Evolutionary conservation across 768 basidiomycete genomes (phyloP).

Genomic region (Pleurotus citrinopileatus): DNA sequence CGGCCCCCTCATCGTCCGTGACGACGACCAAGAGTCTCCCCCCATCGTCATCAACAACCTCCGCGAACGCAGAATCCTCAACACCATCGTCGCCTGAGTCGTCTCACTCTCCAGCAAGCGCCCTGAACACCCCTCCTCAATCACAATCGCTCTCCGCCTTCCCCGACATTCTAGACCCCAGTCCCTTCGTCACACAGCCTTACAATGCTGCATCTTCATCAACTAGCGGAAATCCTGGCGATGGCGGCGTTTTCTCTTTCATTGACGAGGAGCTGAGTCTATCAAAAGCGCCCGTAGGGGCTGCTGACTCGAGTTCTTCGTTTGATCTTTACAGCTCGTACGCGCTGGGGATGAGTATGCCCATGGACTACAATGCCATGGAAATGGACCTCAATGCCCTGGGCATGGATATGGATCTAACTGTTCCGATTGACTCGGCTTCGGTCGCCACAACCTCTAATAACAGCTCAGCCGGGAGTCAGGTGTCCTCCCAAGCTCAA

Average conservation of each 20-base stretch:
- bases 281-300: slow-evolving; percentile 15
- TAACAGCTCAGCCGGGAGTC: slow-evolving; percentile 35
- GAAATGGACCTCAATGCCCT: slow-evolving; percentile 17
- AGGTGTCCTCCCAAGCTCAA: slow-evolving; percentile 75
- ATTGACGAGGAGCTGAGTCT: slow-evolving; percentile 1
- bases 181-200: slow-evolving; percentile 19
- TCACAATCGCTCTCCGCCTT: slow-evolving; percentile 28
- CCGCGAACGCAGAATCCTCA: slow-evolving; percentile 20
- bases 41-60: slow-evolving; percentile 34
- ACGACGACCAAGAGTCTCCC: slow-evolving; percentile 22
- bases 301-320: background rate
- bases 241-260: slow-evolving; percentile 16
- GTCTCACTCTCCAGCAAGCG: slow-evolving; percentile 39
- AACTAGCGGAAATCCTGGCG: slow-evolving; percentile 33
- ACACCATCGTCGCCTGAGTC: slow-evolving; percentile 38
- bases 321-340: slow-evolving; percentile 9
- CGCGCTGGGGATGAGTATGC: slow-evolving; percentile 17
- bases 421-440: slow-evolving; percentile 6
- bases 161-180: slow-evolving; percentile 33
- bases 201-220: slow-evolving; percentile 44
- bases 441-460: slow-evolving; percentile 18
- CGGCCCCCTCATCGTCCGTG: slow-evolving; percentile 19
- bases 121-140: slow-evolving; percentile 48
- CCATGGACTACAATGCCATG: slow-evolving; percentile 24
- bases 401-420: slow-evolving; percentile 8